Conservation (phyloP, 768 basidiomycete species). For the Suillus clintonianus region DNA sequence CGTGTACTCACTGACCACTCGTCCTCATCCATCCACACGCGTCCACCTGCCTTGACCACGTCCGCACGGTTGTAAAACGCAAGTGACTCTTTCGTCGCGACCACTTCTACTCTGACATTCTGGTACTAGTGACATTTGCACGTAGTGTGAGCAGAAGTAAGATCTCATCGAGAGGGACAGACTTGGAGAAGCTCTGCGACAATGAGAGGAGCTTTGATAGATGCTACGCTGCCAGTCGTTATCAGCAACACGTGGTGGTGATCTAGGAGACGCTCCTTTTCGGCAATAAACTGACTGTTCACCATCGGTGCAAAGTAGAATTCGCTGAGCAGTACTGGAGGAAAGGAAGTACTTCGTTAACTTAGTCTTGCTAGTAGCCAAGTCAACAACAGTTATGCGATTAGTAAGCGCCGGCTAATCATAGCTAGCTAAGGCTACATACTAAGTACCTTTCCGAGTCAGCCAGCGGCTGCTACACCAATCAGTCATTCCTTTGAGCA, state of each 20-base stretch:
- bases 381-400: too few species aligned
- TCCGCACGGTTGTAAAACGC: conserved; percentile 69
- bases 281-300: conserved; percentile 22
- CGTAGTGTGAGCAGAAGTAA: neutral
- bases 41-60: conserved; percentile 51
- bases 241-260: conserved; percentile 74
- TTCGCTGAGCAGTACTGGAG: neutral
- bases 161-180: neutral
- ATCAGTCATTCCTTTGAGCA: neutral
- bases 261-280: conserved; percentile 22
- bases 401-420: too few species aligned
- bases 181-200: conserved; percentile 72
- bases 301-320: neutral
- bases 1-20: conserved; percentile 80
- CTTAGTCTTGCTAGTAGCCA: too few species aligned
- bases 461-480: neutral
- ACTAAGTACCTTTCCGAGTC: too few species aligned
- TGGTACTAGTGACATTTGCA: conserved; percentile 58
- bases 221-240: conserved; percentile 93
- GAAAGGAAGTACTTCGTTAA: neutral
- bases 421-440: too few species aligned
- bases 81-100: conserved; percentile 76
- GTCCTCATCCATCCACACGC: conserved; percentile 88
- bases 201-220: conserved; percentile 91
- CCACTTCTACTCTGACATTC: conserved; percentile 79